phyloP scores from a whole-genome alignment of 495 filamentous ascomycete species.

The Aspergillus saccharolyticus region DNA sequence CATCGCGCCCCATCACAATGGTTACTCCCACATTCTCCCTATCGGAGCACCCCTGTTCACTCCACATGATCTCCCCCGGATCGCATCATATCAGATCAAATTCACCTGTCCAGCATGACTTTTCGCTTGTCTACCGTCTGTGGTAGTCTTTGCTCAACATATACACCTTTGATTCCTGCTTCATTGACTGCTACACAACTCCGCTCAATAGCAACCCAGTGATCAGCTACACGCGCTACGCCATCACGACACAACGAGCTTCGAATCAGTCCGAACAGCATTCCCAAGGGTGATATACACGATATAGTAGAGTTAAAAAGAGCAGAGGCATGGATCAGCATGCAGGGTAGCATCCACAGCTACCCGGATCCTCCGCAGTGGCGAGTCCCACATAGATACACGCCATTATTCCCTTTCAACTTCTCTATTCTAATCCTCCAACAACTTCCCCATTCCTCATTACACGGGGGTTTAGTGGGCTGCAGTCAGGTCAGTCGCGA shows the following conservation, averaged over 20 bases:
- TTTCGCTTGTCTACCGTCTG: not conserved
- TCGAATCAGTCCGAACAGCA: conserved; percentile 31
- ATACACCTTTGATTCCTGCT: not conserved
- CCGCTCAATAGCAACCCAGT: not conserved
- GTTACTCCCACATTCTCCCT: not conserved
- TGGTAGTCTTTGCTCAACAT: not conserved
- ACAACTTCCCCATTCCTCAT: conserved; percentile 26
- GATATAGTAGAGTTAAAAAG: conserved; percentile 36
- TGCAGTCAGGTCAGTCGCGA: conserved; percentile 20
- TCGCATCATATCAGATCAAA: conserved; percentile 3
- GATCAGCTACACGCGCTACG: not conserved
- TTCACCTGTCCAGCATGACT: not conserved
- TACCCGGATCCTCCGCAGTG: conserved; percentile 21
- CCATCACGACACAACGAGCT: not conserved
- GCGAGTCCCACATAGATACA: conserved; percentile 21
- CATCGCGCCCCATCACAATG: not conserved
- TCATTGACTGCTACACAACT: not conserved
- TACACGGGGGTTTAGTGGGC: conserved; percentile 42
- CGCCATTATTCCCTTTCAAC: conserved; percentile 30
- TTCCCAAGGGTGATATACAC: conserved; percentile 44
- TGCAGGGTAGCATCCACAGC: conserved; percentile 31
- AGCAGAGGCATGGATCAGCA: conserved; percentile 40
- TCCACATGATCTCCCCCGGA: conserved; percentile 1
- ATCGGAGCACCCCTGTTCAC: not conserved
- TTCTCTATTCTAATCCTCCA: conserved; percentile 35